Percentiles rank a stretch among this genome's conserved stretches.
These are phyloP conservation scores for Rhypophila decipiens DNA, from an alignment of 495 filamentous ascomycete species.

Conservation along the genomic window DNA sequence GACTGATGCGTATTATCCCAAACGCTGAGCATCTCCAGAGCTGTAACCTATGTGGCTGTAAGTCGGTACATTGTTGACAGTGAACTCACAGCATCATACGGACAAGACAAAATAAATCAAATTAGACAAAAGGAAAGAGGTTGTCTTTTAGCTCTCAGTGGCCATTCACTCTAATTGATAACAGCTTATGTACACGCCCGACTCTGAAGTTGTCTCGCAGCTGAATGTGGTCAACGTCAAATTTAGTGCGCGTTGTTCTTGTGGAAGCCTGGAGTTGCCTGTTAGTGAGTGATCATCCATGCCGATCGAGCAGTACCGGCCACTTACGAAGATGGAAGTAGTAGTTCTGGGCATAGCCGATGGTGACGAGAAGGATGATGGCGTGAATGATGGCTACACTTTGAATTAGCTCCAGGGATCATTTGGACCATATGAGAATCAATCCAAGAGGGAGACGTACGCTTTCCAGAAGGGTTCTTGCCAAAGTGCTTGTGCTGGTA, in stretches of 20 bases:
- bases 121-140: neutral
- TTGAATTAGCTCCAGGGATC: conserved; percentile 12
- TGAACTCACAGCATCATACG: neutral
- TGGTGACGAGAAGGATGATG: conserved; percentile 62
- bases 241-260: conserved; percentile 97
- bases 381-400: conserved; percentile 74
- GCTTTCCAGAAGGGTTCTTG: conserved; percentile 77
- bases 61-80: too few relatives aligned
- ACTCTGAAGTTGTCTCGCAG: conserved; percentile 13
- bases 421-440: neutral
- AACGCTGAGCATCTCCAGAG: too few relatives aligned
- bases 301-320: neutral
- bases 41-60: too few relatives aligned
- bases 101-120: neutral
- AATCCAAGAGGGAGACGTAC: too few relatives aligned
- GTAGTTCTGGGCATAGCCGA: conserved; percentile 96
- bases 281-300: conserved; percentile 1
- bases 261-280: conserved; percentile 72
- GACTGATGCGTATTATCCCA: too few relatives aligned
- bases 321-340: conserved; percentile 98
- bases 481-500: conserved; percentile 95
- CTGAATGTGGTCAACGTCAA: conserved; percentile 5
- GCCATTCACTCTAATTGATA: conserved; percentile 24
- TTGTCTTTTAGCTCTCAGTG: conserved; percentile 8
- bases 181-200: conserved; percentile 41